phyloP scores from a whole-genome alignment of 257 asterid genomes.

The Hygrophila difformis region DNA sequence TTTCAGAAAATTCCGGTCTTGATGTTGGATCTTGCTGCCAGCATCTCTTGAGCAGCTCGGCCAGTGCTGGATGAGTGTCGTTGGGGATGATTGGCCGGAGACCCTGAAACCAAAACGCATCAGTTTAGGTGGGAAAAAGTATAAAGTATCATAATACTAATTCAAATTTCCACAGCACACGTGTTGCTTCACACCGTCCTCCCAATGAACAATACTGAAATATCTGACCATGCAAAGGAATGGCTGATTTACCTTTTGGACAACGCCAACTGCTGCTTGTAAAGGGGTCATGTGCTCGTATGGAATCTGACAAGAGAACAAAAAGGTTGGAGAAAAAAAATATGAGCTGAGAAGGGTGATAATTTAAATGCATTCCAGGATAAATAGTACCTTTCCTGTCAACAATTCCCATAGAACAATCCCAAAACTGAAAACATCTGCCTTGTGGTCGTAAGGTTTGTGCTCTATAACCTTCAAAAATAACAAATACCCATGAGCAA shows the following conservation, averaged over 20 bases:
- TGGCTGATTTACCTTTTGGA: conserved; percentile 44
- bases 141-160: no score
- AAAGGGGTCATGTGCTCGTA: conserved; percentile 65
- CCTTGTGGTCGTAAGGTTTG: conserved; percentile 75
- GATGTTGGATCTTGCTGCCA: conserved; percentile 60
- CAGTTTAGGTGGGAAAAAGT: not conserved
- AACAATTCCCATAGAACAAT: conserved; percentile 69
- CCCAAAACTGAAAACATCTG: conserved; percentile 78
- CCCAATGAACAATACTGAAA: no score
- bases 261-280: conserved; percentile 86
- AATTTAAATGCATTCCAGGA: not conserved
- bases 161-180: no score
- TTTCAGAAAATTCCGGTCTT: conserved; percentile 64
- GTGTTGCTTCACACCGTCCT: no score
- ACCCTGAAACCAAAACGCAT: conserved; percentile 25
- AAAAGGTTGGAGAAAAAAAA: not conserved
- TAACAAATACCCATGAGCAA: conserved; percentile 17
- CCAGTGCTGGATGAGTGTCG: conserved; percentile 44
- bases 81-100: conserved; percentile 65
- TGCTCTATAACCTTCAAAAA: conserved; percentile 64
- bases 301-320: conserved; percentile 46
- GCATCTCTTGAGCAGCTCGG: conserved; percentile 62
- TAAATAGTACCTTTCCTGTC: conserved; percentile 54
- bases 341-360: not conserved
- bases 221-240: no score